A percentile compares a stretch with the other conserved stretches of the same genome.
phyloP scores from a whole-genome alignment of 768 basidiomycete genomes.

The Lactifluus piperatus region DNA sequence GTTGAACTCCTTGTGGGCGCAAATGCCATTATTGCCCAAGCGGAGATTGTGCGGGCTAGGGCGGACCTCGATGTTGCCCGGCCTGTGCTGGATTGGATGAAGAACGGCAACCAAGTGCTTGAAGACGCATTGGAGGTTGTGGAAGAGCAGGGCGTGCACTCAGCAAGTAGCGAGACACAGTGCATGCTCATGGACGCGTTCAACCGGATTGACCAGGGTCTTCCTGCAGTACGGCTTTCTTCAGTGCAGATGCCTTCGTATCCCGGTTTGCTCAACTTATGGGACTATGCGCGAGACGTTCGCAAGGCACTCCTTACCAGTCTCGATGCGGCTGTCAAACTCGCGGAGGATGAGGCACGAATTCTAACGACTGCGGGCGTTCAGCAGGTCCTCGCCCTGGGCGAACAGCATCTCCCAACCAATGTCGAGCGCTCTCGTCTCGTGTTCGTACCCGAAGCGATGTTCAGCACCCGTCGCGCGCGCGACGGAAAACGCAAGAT shows the following conservation, averaged over 20 bases:
- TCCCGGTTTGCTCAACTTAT: conserved; percentile 73
- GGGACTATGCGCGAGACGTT: conserved; percentile 82
- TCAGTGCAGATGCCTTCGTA: conserved; percentile 60
- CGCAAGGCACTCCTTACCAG: conserved; percentile 67
- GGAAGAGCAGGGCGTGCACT: conserved; percentile 66
- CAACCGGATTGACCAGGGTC: conserved; percentile 67
- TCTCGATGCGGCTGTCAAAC: conserved; percentile 67
- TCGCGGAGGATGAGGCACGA: conserved; percentile 81
- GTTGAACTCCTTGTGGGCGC: conserved; percentile 79
- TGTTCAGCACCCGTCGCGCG: conserved; percentile 64
- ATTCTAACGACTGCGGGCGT: conserved; percentile 57
- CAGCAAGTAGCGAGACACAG: conserved; percentile 46
- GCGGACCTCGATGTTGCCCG: conserved; percentile 57
- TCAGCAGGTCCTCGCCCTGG: conserved; percentile 54
- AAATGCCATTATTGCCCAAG: conserved; percentile 79
- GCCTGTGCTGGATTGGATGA: conserved; percentile 87
- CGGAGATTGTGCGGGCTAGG: conserved; percentile 64
- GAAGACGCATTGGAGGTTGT: conserved; percentile 71
- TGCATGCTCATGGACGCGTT: conserved; percentile 57
- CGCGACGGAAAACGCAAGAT: conserved; percentile 28
- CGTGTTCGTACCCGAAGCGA: conserved; percentile 94
- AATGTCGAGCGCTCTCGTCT: conserved; percentile 74
- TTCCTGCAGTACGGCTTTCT: conserved; percentile 47
- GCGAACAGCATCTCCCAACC: conserved; percentile 67
- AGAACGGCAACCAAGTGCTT: conserved; percentile 56